These are phyloP conservation scores for Candida sp. DNA, from an alignment of 1,139 yeast species.

Conservation along the genomic window DNA sequence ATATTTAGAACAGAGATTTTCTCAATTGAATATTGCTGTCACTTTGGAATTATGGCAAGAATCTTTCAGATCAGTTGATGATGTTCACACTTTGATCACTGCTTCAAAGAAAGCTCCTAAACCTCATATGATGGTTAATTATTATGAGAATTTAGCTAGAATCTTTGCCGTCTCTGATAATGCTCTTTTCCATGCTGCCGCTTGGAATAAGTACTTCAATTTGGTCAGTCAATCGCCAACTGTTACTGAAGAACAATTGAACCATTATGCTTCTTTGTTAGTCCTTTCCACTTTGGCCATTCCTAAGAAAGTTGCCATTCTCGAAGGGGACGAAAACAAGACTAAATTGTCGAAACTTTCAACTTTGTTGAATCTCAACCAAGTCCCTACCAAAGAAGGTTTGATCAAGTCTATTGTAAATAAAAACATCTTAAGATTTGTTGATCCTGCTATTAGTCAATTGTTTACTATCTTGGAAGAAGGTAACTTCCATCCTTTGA, in stretches of 20 bases:
- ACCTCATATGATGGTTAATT: constrained; percentile 89
- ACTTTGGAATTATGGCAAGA: constrained; percentile 98
- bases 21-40: constrained; percentile 88
- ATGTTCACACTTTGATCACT: constrained; percentile 85
- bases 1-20: constrained; percentile 89
- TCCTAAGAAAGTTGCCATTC: constrained; percentile 63
- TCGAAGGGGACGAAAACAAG: constrained; percentile 57
- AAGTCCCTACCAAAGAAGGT: constrained; percentile 79
- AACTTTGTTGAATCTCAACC: constrained; percentile 74
- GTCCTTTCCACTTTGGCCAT: constrained; percentile 83
- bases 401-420: constrained; percentile 66
- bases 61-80: constrained; percentile 96
- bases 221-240: constrained; percentile 82
- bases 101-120: constrained; percentile 88
- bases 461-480: constrained; percentile 73
- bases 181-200: constrained; percentile 91
- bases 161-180: constrained; percentile 91
- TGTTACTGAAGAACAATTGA: constrained; percentile 78
- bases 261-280: constrained; percentile 76
- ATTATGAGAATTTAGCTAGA: constrained; percentile 91
- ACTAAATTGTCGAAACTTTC: constrained; percentile 76
- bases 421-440: constrained; percentile 66
- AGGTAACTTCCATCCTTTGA: constrained; percentile 80
- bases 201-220: constrained; percentile 88
- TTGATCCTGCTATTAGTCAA: constrained; percentile 69